Percentiles rank a stretch among this genome's conserved stretches.
These are phyloP conservation scores for Huntiella savannae DNA, from an alignment of 2,329 filamentous ascomycete genomes.

Conservation along the genomic window DNA sequence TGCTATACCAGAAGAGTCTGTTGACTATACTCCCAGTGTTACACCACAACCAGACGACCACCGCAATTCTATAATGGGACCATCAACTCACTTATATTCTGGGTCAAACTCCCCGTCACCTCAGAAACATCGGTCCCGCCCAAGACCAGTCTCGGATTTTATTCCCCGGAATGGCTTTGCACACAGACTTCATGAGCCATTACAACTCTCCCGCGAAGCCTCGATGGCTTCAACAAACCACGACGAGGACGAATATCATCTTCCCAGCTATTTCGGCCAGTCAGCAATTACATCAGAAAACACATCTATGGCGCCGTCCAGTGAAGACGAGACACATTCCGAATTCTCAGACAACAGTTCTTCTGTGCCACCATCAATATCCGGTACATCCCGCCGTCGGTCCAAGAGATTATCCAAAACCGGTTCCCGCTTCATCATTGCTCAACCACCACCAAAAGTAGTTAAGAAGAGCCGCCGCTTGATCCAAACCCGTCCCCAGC, in stretches of 20 bases:
- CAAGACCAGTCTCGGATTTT: slow-evolving; percentile 22
- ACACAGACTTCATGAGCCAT: slow-evolving; percentile 26
- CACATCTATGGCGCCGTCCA: slow-evolving; percentile 16
- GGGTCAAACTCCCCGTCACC: slow-evolving; percentile 1
- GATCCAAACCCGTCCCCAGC: slow-evolving; percentile 45
- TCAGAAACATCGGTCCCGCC: slow-evolving; percentile 13
- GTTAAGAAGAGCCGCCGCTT: slow-evolving; percentile 44
- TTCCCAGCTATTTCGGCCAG: slow-evolving; percentile 8
- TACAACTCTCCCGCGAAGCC: neutral
- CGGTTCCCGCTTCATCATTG: slow-evolving; percentile 46
- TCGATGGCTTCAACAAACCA: slow-evolving; percentile 4
- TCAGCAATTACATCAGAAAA: neutral
- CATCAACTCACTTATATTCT: neutral
- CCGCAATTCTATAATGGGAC: slow-evolving; percentile 4
- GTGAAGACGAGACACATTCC: slow-evolving; percentile 26
- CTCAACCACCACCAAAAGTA: slow-evolving; percentile 43
- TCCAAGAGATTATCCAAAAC: slow-evolving; percentile 10
- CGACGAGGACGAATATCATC: slow-evolving; percentile 8
- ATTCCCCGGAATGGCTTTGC: slow-evolving; percentile 23
- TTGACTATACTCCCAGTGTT: neutral
- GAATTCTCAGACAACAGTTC: slow-evolving; percentile 28
- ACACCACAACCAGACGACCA: neutral
- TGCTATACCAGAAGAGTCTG: slow-evolving; percentile 8
- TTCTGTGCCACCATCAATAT: slow-evolving; percentile 16
- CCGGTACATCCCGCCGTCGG: slow-evolving; percentile 12